phyloP scores from a whole-genome alignment of 2,329 filamentous ascomycete genomes.

The Trichoderma sp. region DNA sequence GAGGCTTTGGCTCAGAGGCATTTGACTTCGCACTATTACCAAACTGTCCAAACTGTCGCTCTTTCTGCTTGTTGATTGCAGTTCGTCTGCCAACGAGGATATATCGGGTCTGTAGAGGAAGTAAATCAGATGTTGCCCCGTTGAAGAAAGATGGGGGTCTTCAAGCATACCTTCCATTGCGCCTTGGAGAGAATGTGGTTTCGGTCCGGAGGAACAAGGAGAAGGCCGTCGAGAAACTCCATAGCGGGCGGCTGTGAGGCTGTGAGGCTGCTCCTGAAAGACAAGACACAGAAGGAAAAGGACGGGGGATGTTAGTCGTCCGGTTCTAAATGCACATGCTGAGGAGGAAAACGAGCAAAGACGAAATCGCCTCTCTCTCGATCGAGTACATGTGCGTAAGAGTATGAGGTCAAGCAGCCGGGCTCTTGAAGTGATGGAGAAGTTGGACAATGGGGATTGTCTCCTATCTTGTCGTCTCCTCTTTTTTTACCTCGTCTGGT shows the following conservation, averaged over 20 bases:
- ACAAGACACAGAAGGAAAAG: background rate
- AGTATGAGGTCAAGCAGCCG: background rate
- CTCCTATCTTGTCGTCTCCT: slow-evolving; percentile 17
- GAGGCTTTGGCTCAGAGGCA: slow-evolving; percentile 38
- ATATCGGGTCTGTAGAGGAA: slow-evolving; percentile 53
- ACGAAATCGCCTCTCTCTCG: slow-evolving; percentile 14
- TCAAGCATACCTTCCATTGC: slow-evolving; percentile 49
- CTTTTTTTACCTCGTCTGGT: slow-evolving; percentile 12
- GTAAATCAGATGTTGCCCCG: background rate
- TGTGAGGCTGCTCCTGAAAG: slow-evolving; percentile 2
- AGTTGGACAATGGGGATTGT: background rate
- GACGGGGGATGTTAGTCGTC: background rate
- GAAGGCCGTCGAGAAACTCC: slow-evolving; percentile 45
- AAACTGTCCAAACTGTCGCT: slow-evolving; percentile 37
- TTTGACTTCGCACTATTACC: slow-evolving; percentile 41
- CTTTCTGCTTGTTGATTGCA: slow-evolving; percentile 30
- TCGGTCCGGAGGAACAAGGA: slow-evolving; percentile 52
- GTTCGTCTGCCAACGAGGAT: slow-evolving; percentile 51
- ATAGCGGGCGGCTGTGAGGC: slow-evolving; percentile 28
- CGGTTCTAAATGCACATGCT: slow-evolving; percentile 23
- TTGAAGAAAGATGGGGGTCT: too few relatives aligned
- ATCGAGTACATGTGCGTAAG: slow-evolving; percentile 9
- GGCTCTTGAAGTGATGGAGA: background rate
- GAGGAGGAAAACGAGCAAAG: slow-evolving; percentile 17
- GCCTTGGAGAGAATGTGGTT: slow-evolving; percentile 50